phyloP scores from a whole-genome alignment of 2,329 filamentous ascomycete genomes.

The Aureobasidium zeae region DNA sequence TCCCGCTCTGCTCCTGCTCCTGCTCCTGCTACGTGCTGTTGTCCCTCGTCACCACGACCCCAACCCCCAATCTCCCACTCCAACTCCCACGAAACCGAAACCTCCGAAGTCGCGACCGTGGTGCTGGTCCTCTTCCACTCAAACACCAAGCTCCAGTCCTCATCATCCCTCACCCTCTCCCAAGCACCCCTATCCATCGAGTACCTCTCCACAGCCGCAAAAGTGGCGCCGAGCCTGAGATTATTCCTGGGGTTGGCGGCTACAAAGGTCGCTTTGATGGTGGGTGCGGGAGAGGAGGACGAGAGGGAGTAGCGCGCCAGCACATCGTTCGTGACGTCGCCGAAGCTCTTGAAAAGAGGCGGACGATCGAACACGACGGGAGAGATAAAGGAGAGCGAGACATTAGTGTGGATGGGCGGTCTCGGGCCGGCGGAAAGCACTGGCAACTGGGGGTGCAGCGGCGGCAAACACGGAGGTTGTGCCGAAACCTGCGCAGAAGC shows the following conservation, averaged over 20 bases:
- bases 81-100: constrained; percentile 72
- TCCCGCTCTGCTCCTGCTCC: too few species aligned
- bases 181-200: constrained; percentile 43
- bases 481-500: constrained; percentile 27
- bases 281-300: constrained; percentile 48
- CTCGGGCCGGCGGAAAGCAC: constrained; percentile 41
- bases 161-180: constrained; percentile 60
- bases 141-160: constrained; percentile 76
- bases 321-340: constrained; percentile 50
- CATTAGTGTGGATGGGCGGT: constrained; percentile 69
- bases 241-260: constrained; percentile 89
- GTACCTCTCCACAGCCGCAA: constrained; percentile 62
- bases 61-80: constrained; percentile 38
- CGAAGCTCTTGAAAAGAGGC: constrained; percentile 59
- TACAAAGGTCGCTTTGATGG: constrained; percentile 61
- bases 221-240: constrained; percentile 67
- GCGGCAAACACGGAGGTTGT: constrained; percentile 29
- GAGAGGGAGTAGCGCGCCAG: constrained; percentile 48
- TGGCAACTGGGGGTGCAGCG: constrained; percentile 26
- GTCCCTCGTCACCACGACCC: constrained; percentile 14
- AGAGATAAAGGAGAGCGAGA: constrained; percentile 70
- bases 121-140: constrained; percentile 66
- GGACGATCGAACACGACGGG: constrained; percentile 66
- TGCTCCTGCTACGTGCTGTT: constrained; percentile 19
- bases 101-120: constrained; percentile 66